Conservation (phyloP, 2,329 filamentous ascomycete species). For the Ophiostoma australiae region DNA sequence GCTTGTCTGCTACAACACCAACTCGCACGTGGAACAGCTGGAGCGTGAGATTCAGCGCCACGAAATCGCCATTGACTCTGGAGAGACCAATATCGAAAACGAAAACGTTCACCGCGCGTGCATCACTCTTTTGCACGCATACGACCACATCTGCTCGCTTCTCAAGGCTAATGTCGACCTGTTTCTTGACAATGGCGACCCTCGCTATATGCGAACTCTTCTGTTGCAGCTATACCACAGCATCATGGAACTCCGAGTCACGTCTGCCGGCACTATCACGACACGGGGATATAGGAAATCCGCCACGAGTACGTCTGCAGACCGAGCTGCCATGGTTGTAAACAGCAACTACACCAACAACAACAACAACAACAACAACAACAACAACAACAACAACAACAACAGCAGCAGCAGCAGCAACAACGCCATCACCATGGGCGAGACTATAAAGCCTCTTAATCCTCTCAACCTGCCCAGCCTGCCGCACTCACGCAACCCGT, state of each 20-base stretch:
- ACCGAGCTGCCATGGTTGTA: background rate
- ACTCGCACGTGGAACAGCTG: slow-evolving; percentile 60
- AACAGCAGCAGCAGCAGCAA: background rate
- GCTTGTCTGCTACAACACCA: slow-evolving; percentile 63
- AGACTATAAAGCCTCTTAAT: slow-evolving; percentile 37
- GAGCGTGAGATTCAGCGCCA: slow-evolving; percentile 62
- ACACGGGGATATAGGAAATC: slow-evolving; percentile 31
- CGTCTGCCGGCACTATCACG: slow-evolving; percentile 33
- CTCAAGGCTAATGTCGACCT: slow-evolving; percentile 58
- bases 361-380: background rate
- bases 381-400: background rate
- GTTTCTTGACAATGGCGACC: slow-evolving; percentile 61
- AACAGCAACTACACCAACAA: background rate
- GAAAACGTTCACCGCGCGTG: slow-evolving; percentile 61
- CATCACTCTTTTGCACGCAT: slow-evolving; percentile 58
- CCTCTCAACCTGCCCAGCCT: slow-evolving; percentile 42
- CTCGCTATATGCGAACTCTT: slow-evolving; percentile 61
- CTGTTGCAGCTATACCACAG: slow-evolving; percentile 61
- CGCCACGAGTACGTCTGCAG: slow-evolving; percentile 11
- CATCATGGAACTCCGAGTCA: slow-evolving; percentile 61
- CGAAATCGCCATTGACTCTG: slow-evolving; percentile 45
- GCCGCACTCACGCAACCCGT: slow-evolving; percentile 32
- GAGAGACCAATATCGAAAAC: slow-evolving; percentile 48
- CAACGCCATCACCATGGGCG: slow-evolving; percentile 31
- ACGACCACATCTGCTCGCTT: slow-evolving; percentile 60